Conservation (phyloP, 2,329 filamentous ascomycete genomes). For the Aulographum hederae region DNA sequence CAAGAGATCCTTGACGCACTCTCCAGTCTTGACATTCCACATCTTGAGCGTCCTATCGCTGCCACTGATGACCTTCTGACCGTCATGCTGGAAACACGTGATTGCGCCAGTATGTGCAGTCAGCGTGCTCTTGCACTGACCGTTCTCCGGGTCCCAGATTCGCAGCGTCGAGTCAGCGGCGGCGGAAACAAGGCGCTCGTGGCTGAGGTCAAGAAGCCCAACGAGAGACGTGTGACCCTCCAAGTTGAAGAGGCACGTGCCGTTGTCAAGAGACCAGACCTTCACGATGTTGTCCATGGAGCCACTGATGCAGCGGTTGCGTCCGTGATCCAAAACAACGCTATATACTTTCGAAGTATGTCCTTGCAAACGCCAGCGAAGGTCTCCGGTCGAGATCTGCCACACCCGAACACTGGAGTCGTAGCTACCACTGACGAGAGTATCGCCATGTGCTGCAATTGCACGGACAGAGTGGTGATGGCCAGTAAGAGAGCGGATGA, state of each 20-base stretch:
- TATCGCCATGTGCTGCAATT: constrained; percentile 87
- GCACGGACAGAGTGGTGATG: constrained; percentile 90
- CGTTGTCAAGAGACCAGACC: constrained; percentile 87
- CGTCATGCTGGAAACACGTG: constrained; percentile 96
- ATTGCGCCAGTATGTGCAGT: constrained; percentile 93
- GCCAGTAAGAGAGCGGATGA: constrained; percentile 69
- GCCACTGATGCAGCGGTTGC: constrained; percentile 90
- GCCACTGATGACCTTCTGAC: constrained; percentile 88
- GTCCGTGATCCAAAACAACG: constrained; percentile 78
- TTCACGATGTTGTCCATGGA: constrained; percentile 98
- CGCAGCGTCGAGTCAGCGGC: constrained; percentile 88
- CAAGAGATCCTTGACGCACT: constrained; percentile 81
- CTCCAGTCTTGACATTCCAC: constrained; percentile 89
- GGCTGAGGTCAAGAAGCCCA: constrained; percentile 73
- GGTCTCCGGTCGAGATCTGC: constrained; percentile 91
- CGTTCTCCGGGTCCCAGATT: constrained; percentile 92
- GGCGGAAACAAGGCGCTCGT: constrained; percentile 81
- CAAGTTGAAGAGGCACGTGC: constrained; percentile 68
- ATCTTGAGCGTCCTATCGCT: constrained; percentile 94
- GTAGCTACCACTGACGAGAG: constrained; percentile 92
- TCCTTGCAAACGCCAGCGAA: constrained; percentile 65
- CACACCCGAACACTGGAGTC: constrained; percentile 90
- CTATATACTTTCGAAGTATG: constrained; percentile 93
- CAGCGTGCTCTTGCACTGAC: constrained; percentile 74
- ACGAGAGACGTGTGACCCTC: constrained; percentile 89